Percentiles rank a stretch among this genome's conserved stretches.
Conservation (phyloP, 192 early-diverging fungal genomes). For the Linnemannia exigua region DNA sequence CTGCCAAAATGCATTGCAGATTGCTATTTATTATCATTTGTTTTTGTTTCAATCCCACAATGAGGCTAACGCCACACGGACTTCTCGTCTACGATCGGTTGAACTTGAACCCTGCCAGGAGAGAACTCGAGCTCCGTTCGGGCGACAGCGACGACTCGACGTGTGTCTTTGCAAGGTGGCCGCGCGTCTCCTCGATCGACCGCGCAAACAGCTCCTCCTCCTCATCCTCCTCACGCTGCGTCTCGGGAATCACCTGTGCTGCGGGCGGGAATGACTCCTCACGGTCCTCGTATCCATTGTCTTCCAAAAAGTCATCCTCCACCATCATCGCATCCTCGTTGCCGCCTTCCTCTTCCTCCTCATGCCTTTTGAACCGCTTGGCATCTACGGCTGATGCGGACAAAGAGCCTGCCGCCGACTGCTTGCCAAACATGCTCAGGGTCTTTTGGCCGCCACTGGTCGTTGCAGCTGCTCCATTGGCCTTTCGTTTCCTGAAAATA, state of each 20-base stretch:
- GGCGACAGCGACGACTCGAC: conserved; percentile 33
- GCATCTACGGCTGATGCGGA: background rate
- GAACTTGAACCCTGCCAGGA: conserved; percentile 53
- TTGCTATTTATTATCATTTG: background rate
- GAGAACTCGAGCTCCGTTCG: conserved; percentile 13
- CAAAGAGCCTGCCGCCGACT: background rate
- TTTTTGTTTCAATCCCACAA: background rate
- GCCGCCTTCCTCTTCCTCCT: conserved; percentile 3
- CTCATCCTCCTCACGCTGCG: conserved; percentile 21
- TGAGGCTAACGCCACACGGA: background rate
- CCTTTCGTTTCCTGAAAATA: conserved; percentile 34
- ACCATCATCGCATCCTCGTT: conserved; percentile 37
- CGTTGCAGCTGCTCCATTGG: conserved; percentile 14
- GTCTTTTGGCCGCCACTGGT: conserved; percentile 35
- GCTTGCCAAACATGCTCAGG: conserved; percentile 30
- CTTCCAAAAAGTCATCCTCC: conserved; percentile 51
- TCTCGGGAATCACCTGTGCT: conserved; percentile 26
- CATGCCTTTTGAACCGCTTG: conserved; percentile 46
- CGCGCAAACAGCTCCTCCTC: conserved; percentile 12
- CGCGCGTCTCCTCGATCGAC: conserved; percentile 44
- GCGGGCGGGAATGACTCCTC: conserved; percentile 20
- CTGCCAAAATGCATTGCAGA: background rate
- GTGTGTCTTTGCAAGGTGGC: conserved; percentile 35
- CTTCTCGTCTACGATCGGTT: background rate
- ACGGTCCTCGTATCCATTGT: conserved; percentile 6